phyloP scores from a whole-genome alignment of 306 rosid species.

The Dryas octopetala region DNA sequence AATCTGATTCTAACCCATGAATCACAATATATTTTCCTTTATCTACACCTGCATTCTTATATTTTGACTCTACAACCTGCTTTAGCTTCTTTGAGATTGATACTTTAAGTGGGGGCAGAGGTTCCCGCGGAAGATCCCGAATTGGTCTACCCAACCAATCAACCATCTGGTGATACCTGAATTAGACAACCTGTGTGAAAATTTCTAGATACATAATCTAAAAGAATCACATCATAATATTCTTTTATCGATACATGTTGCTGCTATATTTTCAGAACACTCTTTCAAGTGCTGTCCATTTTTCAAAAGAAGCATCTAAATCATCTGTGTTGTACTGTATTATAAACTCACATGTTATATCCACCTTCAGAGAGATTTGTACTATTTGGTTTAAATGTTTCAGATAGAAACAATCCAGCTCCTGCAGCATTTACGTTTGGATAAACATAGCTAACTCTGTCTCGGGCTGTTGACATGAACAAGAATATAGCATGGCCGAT shows the following conservation, averaged over 20 bases:
- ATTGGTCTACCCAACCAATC: slow-evolving; percentile 86
- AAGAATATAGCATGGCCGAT: slow-evolving; percentile 79
- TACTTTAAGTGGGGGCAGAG: slow-evolving; percentile 59
- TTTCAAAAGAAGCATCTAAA: background rate
- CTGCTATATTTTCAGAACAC: too few relatives aligned
- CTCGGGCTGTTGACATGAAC: slow-evolving; percentile 86
- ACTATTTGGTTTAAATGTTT: slow-evolving; percentile 63
- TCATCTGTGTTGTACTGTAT: background rate
- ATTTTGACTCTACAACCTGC: slow-evolving; percentile 66
- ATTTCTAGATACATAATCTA: background rate
- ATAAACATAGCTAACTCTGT: slow-evolving; percentile 77
- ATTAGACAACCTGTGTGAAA: slow-evolving; percentile 29
- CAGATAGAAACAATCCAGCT: slow-evolving; percentile 74
- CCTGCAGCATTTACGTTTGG: slow-evolving; percentile 96
- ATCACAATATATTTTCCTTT: slow-evolving; percentile 78
- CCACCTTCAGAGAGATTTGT: slow-evolving; percentile 86
- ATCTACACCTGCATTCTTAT: slow-evolving; percentile 55
- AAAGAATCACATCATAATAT: background rate
- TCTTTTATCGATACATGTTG: background rate
- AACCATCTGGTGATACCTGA: slow-evolving; percentile 86
- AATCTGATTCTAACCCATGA: slow-evolving; percentile 84
- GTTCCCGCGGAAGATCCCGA: slow-evolving; percentile 58
- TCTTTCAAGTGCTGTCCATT: background rate
- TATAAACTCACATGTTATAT: slow-evolving; percentile 64
- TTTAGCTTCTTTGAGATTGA: slow-evolving; percentile 79